Base-by-base conservation (phyloP, 257 asterid species). In the Ligustrum vulgare region DNA sequence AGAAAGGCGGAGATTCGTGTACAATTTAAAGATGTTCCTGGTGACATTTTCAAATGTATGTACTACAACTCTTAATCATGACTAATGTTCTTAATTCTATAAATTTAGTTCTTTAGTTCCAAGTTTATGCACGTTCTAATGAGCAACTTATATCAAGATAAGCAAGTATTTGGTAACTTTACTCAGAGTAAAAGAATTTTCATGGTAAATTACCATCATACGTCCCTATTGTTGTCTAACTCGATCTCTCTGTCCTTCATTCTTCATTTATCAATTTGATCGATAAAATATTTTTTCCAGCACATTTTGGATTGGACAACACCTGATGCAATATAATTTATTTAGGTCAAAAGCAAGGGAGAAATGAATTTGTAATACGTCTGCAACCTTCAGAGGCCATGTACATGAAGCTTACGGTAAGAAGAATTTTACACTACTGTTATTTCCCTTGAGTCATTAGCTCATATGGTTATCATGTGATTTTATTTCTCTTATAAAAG, bases 21-120 rank as follows among this genome's bases (percentile, higher is more conserved):
- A 77, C 99, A 93, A 71, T 91, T 95, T 84, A 95, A 93, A 93
- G 98, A 93, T 78, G 99, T 95, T 76, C 99, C 99, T 60, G 98
- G 99, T 47, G 99, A 95, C 77, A 95, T 95, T 73, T 95, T 86
- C 78, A 91, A 68, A 80, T 88, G 99, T 91, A 85, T 4, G 93
- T 83, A 33, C 56, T 49, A 8, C 25, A 16, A 54, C 63, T 54
- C 28, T 54, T 6, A 18, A n/a, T 54, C 25, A 2, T 54, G 63
- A 54, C n/a, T 54, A n/a, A 54, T n/a, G 25, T n/a, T 6, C 4
- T n/a, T 51, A n/a, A 6, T 18, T 54, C n/a, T 54, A 6, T 54
- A 54, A 16, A 16, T 18, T 54, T 54, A n/a, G 11, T 18, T 54
- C 63, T 25, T 51, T 51, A 51, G 25, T 51, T 16, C 11, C 49